Percentiles rank a stretch among this genome's conserved stretches.
Evolutionary conservation across 75 land plant species (phyloP).

Genomic region (Azolla pinnata): DNA sequence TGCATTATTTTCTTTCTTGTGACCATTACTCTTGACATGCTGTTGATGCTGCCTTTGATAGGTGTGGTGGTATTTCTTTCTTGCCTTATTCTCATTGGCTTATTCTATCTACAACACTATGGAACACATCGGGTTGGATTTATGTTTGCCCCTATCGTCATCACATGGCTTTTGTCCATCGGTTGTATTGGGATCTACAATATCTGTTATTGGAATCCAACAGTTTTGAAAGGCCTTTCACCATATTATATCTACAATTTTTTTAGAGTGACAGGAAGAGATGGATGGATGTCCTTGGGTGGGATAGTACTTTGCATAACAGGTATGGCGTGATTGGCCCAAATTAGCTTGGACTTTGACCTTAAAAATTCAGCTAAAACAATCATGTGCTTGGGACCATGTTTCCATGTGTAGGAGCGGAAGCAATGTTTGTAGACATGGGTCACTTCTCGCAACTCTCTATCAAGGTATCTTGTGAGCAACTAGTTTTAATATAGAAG

Average conservation of each 20-base stretch:
- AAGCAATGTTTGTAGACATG: constrained; percentile 91
- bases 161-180: constrained; percentile 47
- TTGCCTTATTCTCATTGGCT: constrained; percentile 45
- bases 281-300: constrained; percentile 48
- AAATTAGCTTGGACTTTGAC: not conserved
- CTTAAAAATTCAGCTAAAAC: not conserved
- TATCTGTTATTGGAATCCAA: constrained; percentile 41
- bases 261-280: constrained; percentile 24
- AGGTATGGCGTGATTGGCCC: constrained; percentile 16
- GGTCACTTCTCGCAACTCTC: constrained; percentile 85
- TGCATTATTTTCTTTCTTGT: not conserved
- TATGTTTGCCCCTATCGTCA: constrained; percentile 59
- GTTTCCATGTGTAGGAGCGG: constrained; percentile 49
- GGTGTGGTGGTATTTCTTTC: constrained; percentile 38
- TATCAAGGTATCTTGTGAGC: constrained; percentile 75
- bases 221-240: constrained; percentile 32
- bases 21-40: not conserved
- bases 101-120: constrained; percentile 64
- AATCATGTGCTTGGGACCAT: not conserved
- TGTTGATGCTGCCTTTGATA: constrained; percentile 13
- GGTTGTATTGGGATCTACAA: constrained; percentile 40
- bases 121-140: constrained; percentile 71
- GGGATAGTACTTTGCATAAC: constrained; percentile 46
- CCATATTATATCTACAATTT: constrained; percentile 42
- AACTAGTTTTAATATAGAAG: too few species aligned